phyloP scores from a whole-genome alignment of 2,329 filamentous ascomycete genomes.

The Stachybotrys echinatus region DNA sequence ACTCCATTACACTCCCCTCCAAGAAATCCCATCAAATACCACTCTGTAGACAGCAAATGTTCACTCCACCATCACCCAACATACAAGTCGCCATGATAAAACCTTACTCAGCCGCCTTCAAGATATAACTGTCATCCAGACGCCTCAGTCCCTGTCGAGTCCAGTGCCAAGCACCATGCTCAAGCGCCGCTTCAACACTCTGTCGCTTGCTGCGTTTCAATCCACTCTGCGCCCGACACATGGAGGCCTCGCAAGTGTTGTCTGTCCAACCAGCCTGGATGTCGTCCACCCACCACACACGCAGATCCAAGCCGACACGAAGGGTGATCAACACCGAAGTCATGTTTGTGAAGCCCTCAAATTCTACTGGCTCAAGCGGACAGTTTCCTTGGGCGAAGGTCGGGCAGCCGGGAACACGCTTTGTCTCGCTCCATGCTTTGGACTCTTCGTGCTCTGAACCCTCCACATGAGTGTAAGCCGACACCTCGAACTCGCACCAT shows the following conservation, averaged over 20 bases:
- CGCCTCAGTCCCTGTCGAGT: conserved; percentile 22
- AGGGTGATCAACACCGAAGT: conserved; percentile 32
- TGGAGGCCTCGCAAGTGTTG: conserved; percentile 31
- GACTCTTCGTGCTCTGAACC: conserved; percentile 25
- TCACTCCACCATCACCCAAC: background rate
- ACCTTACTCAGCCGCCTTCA: background rate
- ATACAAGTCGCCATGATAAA: background rate
- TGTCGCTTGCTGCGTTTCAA: conserved; percentile 24
- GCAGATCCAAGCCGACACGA: conserved; percentile 29
- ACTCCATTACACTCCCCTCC: conserved; percentile 25
- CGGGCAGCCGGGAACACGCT: conserved; percentile 31
- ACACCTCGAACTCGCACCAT: conserved; percentile 36
- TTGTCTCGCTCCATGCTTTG: conserved; percentile 33
- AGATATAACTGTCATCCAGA: conserved; percentile 23
- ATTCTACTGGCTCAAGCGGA: conserved; percentile 25
- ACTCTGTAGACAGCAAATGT: conserved; percentile 20
- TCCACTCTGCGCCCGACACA: conserved; percentile 23
- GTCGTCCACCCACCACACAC: conserved; percentile 37
- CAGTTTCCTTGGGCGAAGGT: conserved; percentile 26
- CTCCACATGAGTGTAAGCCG: conserved; percentile 32
- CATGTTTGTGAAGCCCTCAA: conserved; percentile 32
- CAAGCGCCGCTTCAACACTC: conserved; percentile 21
- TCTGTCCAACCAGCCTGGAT: conserved; percentile 34
- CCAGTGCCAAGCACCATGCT: conserved; percentile 28
- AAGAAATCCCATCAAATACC: conserved; percentile 29